Evolutionary conservation across 2,329 filamentous ascomycete species (phyloP), one percentile per base, ranked within the genome.

Genomic region (Sclerotinia sclerotiorum): DNA sequence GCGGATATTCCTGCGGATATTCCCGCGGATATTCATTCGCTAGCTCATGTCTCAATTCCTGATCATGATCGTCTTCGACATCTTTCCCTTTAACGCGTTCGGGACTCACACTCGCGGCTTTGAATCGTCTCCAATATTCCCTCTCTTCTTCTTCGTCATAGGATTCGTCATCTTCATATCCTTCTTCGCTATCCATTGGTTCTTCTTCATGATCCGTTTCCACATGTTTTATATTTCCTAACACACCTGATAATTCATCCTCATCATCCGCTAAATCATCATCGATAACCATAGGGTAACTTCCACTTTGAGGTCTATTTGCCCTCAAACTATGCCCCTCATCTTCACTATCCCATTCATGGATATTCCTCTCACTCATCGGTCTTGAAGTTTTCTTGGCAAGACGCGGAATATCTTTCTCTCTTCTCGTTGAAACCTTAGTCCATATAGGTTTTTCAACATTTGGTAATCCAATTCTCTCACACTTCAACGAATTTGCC

Each of bases 401-500:
- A 13, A 62, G 13, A 27, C 44, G 29, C 2, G 60, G 24, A 3
- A 62, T 1, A 19, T 27, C 19, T 27, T 32, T 66, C 17, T 21
- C 54, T 17, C 17, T 48, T 11, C 32, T 48, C 21, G 39, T 15
- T 1, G 46, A 32, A 3, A 32, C 13, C 24, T 54, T 67, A 52
- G 35, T 24, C 55, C 57, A 63, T 27, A 67, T 27, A n/a, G 57
- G 46, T n/a, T 5, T n/a, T 27, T 82, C 79, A 0, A 84, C 87
- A 0, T 88, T 89, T 0, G 93, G 93, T 0, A 97, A 83, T 6
- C 85, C 83, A n/a, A 97, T 86, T 35, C 87, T 85, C 1, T 80
- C 80, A 0, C 92, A 92, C 29, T 88, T 86, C 0, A 97, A 82
- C 0, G 90, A 93, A 70, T 90, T 87, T 39, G 88, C 90, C 68